Evolutionary conservation across 768 basidiomycete genomes (phyloP), one percentile per base, ranked within the genome.

Genomic region (Suillus plorans): DNA sequence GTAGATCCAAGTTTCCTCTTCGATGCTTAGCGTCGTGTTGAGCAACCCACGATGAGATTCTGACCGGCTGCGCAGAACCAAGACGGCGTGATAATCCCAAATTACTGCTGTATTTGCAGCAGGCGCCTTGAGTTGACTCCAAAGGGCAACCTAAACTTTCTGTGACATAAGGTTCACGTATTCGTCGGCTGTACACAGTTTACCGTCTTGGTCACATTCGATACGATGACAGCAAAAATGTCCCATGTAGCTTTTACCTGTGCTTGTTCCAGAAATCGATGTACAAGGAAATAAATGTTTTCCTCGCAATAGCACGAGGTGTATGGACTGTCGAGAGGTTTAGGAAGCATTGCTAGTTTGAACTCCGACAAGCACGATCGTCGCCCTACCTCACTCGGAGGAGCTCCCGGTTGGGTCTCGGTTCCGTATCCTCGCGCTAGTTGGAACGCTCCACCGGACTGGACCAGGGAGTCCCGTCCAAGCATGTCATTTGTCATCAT

Each of bases 71-170:
- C 80, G 80, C 37, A 91, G 76, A 55, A 85, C 72, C 14, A 89
- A 80, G 49, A 92, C 74, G 68, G 88, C 89, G 70, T 91, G 90
- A 74, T 92, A 91, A 72, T 92, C 90, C 89, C 89, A 91, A 49
- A 91, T 74, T 22, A 90, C 82, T 49, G 82, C 74, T 4, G 62
- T 68, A 42, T 75, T 76, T 36, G 68, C 71, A 18, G 74, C 70
- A 18, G 65, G 65, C 14, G 81, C 79, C 34, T 75, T 76, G 67
- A 82, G 84, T 74, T 90, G 90, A 64, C 78, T 79, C 86, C 86
- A 89, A 53, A 92, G 71, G 34, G 86, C 87, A 42, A 89, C 85
- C 89, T 90, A 67, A 64, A 44, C 36, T 37, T 63, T 44, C 50
- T 42, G 28, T 39, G 10, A 41, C 20, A 55, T n/a, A 31, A 64